Conservation (phyloP, 2,329 filamentous ascomycete species). For the Ophiostoma perfectum region DNA sequence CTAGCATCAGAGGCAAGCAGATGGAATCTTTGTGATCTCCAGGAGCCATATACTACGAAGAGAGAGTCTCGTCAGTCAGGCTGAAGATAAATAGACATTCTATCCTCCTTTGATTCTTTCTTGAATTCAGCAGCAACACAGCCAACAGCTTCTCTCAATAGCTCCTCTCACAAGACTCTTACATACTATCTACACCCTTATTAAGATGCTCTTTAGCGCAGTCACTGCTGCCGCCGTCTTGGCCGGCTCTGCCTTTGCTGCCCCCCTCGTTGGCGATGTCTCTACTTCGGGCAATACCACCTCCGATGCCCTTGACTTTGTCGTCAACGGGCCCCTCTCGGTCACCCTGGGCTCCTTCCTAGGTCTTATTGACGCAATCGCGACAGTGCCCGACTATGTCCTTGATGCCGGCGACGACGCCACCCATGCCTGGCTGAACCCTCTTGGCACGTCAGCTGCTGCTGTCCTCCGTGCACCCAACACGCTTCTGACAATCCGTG, state of each 20-base stretch:
- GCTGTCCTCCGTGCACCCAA: conserved; percentile 2
- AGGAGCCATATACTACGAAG: too few relatives aligned
- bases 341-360: conserved; percentile 19
- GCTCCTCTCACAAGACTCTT: too few relatives aligned
- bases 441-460: conserved; percentile 9
- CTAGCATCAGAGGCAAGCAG: too few relatives aligned
- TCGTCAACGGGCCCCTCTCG: conserved; percentile 16
- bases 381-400: conserved; percentile 16
- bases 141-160: not conserved
- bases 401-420: conserved; percentile 19
- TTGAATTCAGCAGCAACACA: too few relatives aligned
- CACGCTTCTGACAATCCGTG: not conserved
- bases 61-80: too few relatives aligned
- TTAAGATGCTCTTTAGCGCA: not conserved
- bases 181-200: too few relatives aligned
- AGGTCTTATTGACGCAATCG: conserved; percentile 16
- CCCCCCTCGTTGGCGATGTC: not conserved
- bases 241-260: not conserved
- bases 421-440: conserved; percentile 17
- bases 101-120: too few relatives aligned
- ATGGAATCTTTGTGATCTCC: too few relatives aligned
- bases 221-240: not conserved
- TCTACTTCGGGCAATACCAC: not conserved
- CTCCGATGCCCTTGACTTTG: conserved; percentile 5
- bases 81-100: too few relatives aligned